Evolutionary conservation across 176 grass and related monocot genomes (phyloP), one percentile per base, ranked within the genome.

Genomic region (Oryza longistaminata): DNA sequence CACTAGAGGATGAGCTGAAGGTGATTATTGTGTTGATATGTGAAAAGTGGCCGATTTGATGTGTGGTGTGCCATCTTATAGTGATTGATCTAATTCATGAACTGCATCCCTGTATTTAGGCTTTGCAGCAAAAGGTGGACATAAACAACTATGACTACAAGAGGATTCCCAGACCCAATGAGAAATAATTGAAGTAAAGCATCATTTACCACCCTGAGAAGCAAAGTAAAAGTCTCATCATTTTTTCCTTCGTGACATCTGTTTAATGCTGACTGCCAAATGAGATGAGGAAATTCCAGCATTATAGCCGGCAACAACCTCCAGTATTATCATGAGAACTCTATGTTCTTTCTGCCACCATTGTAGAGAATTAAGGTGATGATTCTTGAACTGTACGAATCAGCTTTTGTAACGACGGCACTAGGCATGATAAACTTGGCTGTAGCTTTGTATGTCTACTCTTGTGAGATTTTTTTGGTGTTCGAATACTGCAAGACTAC

Each of bases 1-100:
- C 96, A 40, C 75, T 98, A 70, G 93, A 95, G 83, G 93, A 98
- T 79, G 96, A 95, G 79, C 83, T 95, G 12, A 94, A 95, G 93
- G 90, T 92, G 82, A 80, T 77, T 77, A 39, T 19, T 43, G 0
- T 82, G 65, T 58, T 79, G 50, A 78, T 82, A 77, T 48, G 21
- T 21, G 0, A 66, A 82, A 70, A 22, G 19, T 46, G 71, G 45
- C 40, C 66, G 31, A 4, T 75, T 87, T 76, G 14, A 50, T 16
- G 40, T 19, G 24, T 68, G 13, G 15, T n/a, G 21, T 82, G 70
- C 7, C 33, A 77, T 52, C 34, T 45, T 81, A 40, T 31, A 75
- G 9, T 16, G 17, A 25, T 43, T 79, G 29, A 3, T 22, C 39
- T 87, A 45, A 9, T n/a, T 14, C 12, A 43, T 14, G 65, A 25